Evolutionary conservation across 1,284 basidiomycete genomes (phyloP).

Genomic region (Abortiporus biennis): DNA sequence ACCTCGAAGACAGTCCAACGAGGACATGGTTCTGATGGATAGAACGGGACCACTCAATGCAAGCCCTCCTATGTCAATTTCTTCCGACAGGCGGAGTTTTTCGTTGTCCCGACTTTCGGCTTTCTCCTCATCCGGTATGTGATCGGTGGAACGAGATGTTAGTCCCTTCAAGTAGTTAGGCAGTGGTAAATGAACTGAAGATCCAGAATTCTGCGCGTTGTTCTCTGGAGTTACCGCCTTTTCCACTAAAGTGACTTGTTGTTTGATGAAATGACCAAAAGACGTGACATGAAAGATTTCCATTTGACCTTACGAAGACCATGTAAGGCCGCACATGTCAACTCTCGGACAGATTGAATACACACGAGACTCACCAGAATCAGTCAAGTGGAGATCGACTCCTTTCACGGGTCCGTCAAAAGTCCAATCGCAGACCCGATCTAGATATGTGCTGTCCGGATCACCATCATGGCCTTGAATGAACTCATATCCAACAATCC

Average conservation of each 20-base stretch:
- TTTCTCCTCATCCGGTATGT: slow-evolving; percentile 20
- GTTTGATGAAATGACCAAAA: slow-evolving; percentile 16
- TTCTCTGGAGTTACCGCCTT: slow-evolving; percentile 6
- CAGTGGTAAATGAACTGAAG: slow-evolving; percentile 27
- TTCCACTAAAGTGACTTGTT: slow-evolving; percentile 12
- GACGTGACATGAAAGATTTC: slow-evolving; percentile 20
- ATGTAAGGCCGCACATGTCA: no score
- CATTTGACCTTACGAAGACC: slow-evolving; percentile 15
- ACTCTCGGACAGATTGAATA: no score
- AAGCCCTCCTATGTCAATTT: slow-evolving; percentile 23
- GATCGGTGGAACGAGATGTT: slow-evolving; percentile 35
- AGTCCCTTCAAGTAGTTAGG: slow-evolving; percentile 56
- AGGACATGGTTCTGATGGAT: slow-evolving; percentile 28
- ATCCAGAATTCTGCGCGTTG: slow-evolving; percentile 11
- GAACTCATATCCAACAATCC: no score
- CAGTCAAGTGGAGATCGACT: not conserved
- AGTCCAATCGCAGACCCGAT: slow-evolving; percentile 6
- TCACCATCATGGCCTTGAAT: no score
- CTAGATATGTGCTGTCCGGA: no score
- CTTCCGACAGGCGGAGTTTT: slow-evolving; percentile 15
- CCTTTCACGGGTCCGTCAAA: not conserved
- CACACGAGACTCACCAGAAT: not conserved
- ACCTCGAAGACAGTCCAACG: slow-evolving; percentile 26
- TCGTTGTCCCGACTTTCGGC: no score
- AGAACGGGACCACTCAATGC: slow-evolving; percentile 22